Base-by-base conservation (phyloP, 78 protist species). In the Pigoraptor vietnamica region DNA sequence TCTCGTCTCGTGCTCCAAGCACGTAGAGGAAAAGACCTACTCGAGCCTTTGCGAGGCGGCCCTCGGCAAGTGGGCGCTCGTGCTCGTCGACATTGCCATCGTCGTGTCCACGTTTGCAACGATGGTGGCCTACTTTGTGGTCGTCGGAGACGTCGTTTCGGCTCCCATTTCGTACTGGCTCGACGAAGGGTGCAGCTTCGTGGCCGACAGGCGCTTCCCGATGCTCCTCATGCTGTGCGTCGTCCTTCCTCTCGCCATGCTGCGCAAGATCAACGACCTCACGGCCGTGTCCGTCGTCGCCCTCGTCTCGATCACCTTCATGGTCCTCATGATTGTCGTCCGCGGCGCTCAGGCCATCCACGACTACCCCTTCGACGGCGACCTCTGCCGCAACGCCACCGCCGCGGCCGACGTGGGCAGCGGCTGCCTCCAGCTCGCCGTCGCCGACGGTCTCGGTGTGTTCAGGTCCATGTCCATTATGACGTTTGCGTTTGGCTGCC, bases 401-500 rank as follows among this genome's bases (percentile, higher is more conserved):
- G 67, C 29, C 6, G 67, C 14, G 6, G 67, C 67, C 29, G 14
- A 48, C 67, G 67, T 48, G 67, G 91, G 48, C 67, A 84, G 83
- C 37, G 84, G 48, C 2, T 34, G 35, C 14, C 19, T 90, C 39
- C 19, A 1, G n/a, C 32, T n/a, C 55, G 38, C 48, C 14, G 34
- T 29, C 10, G 39, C 25, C 38, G 19, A 25, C 84, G 35, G 37
- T 1, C 1, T 38, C 56, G 67, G 67, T 10, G 29, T 90, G 37
- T 90, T 90, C 91, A 37, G 91, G 35, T 23, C 91, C 25, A 48
- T 90, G 25, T 55, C 91, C 0, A 90, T 90, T 40, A 81, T 90
- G 36, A 90, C 91, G 39, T 90, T 90, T 37, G 91, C 91, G 36
- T 90, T 90, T 48, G 84, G 56, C 0, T 55, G 81, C n/a, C 91